Conservation (phyloP, 2,329 filamentous ascomycete genomes). For the Blastomyces silverae region DNA sequence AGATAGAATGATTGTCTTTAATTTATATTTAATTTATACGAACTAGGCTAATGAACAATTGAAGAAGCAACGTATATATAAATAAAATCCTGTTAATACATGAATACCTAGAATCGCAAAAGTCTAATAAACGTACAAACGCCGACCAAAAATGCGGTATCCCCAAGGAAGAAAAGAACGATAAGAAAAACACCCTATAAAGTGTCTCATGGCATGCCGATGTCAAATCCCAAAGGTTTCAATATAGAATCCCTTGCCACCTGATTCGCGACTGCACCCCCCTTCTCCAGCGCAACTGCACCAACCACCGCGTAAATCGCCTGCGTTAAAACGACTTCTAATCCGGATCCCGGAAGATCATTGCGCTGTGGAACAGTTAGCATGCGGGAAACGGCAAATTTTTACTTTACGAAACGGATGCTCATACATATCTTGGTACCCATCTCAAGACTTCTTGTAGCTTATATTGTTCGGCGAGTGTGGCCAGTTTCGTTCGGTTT, state of each 20-base stretch:
- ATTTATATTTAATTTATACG: slow-evolving; percentile 13
- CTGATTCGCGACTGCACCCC: slow-evolving; percentile 67
- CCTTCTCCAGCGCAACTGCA: slow-evolving; percentile 80
- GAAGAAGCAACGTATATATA: slow-evolving; percentile 6
- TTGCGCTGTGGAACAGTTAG: slow-evolving; percentile 45
- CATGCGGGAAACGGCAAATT: background rate
- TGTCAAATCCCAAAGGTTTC: slow-evolving; percentile 41
- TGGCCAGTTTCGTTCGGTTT: slow-evolving; percentile 58
- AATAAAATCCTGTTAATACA: slow-evolving; percentile 18
- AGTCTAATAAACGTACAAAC: slow-evolving; percentile 17
- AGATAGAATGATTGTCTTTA: slow-evolving; percentile 1
- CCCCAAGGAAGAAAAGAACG: slow-evolving; percentile 2
- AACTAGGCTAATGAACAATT: background rate
- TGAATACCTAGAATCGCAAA: slow-evolving; percentile 15
- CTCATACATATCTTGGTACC: slow-evolving; percentile 72
- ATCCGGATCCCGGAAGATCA: slow-evolving; percentile 65
- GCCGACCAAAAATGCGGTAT: slow-evolving; percentile 21
- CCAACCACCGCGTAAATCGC: slow-evolving; percentile 81
- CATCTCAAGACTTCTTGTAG: slow-evolving; percentile 73
- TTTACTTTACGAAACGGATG: background rate
- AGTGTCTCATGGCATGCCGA: slow-evolving; percentile 22
- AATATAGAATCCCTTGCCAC: slow-evolving; percentile 72
- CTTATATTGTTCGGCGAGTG: slow-evolving; percentile 63
- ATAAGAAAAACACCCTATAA: slow-evolving; percentile 4
- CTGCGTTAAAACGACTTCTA: slow-evolving; percentile 66